Conservation (phyloP, 129 eudicot genomes). For the Lactuca saligna region DNA sequence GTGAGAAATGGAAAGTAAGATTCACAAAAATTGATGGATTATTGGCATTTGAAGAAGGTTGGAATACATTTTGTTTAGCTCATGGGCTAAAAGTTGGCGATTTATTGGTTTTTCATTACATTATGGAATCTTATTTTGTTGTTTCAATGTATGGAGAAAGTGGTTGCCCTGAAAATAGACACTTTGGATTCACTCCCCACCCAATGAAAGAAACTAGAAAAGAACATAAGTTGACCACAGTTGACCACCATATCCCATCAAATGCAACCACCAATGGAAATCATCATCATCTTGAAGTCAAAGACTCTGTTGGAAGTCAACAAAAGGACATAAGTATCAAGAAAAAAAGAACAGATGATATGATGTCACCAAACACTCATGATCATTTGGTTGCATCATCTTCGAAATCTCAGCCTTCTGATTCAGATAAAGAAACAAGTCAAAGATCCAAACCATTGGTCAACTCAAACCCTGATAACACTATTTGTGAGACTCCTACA, state of each 20-base stretch:
- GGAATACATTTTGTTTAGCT: conserved; percentile 44
- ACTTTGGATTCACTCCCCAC: background rate
- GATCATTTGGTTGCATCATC: conserved; percentile 16
- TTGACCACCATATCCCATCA: conserved; percentile 14
- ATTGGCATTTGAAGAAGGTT: conserved; percentile 57
- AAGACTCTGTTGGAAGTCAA: background rate
- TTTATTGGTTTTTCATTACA: conserved; percentile 49
- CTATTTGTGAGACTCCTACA: conserved; percentile 1
- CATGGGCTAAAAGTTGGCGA: conserved; percentile 57
- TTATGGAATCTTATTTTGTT: conserved; percentile 45
- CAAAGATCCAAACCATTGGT: conserved; percentile 17
- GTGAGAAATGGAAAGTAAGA: conserved; percentile 48
- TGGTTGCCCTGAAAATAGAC: conserved; percentile 48
- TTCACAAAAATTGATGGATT: conserved; percentile 27
- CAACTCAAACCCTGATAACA: conserved; percentile 9
- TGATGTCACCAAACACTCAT: conserved; percentile 1
- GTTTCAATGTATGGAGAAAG: conserved; percentile 55
- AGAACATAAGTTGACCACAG: conserved; percentile 1
- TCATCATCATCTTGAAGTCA: conserved; percentile 21
- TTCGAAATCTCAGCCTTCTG: conserved; percentile 16
- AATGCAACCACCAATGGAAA: conserved; percentile 5
- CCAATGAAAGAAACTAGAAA: conserved; percentile 24
- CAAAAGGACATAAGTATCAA: background rate
- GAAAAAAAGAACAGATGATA: background rate
- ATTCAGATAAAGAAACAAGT: conserved; percentile 17